A percentile compares a stretch with the other conserved stretches of the same genome.
Conservation (phyloP, 2,329 filamentous ascomycete genomes). For the Hypoxylon sp. region DNA sequence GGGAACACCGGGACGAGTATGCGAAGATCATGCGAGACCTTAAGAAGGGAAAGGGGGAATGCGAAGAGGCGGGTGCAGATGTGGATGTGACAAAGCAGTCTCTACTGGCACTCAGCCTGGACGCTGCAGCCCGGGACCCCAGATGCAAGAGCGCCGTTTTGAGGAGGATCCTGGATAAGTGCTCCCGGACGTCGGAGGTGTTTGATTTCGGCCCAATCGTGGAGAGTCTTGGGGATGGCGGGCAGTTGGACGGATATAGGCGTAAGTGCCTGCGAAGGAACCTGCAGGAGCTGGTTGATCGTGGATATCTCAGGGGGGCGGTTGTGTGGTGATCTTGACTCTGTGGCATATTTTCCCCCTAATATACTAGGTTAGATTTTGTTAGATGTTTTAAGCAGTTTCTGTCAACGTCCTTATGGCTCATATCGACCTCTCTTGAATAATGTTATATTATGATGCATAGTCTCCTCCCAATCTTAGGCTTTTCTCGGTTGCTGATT, state of each 20-base stretch:
- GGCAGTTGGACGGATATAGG: constrained; percentile 30
- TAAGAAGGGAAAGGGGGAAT: constrained; percentile 17
- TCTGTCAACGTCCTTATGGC: too few relatives aligned
- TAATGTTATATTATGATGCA: too few relatives aligned
- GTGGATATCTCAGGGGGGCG: constrained; percentile 43
- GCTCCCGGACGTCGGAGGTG: constrained; percentile 39
- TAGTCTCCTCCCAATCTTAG: too few relatives aligned
- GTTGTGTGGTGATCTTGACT: constrained; percentile 37
- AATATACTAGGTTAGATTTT: not conserved
- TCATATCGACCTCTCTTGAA: too few relatives aligned
- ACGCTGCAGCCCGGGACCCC: constrained; percentile 43
- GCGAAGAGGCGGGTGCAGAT: not conserved
- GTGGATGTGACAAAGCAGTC: constrained; percentile 43
- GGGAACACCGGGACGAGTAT: constrained; percentile 42
- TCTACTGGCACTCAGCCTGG: constrained; percentile 42
- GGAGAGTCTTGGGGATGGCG: constrained; percentile 31
- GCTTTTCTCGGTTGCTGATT: too few relatives aligned
- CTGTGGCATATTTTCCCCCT: not conserved
- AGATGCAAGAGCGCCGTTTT: constrained; percentile 40
- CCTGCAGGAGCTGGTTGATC: constrained; percentile 38
- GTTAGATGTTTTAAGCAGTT: too few relatives aligned
- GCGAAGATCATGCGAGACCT: constrained; percentile 31
- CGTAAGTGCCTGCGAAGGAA: constrained; percentile 38
- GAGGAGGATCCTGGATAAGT: constrained; percentile 42
- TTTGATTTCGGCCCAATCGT: constrained; percentile 42